Evolutionary conservation across 2,329 filamentous ascomycete genomes (phyloP), one percentile per base, ranked within the genome.

Genomic region (Pseudopithomyces chartarum): DNA sequence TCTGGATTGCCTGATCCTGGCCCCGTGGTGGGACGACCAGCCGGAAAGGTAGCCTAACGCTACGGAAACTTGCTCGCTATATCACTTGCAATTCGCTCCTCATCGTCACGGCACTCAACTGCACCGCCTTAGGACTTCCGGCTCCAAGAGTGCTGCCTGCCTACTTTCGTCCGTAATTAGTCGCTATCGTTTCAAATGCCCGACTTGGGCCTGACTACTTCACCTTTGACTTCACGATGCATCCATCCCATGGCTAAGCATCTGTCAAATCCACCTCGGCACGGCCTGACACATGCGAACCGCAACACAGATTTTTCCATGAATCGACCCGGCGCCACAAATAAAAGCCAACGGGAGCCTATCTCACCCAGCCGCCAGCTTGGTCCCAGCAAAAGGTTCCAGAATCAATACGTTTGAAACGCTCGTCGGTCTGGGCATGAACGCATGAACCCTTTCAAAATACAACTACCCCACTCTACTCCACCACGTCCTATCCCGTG

Each of bases 381-480:
- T 17, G 26, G 26, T 23, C 38, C 17, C 2, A 43, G 11, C 26
- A 22, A 34, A 44, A 36, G 29, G 15, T 29, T 19, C 19, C 26
- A 8, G 6, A 52, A 19, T 20, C 39, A 44, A 52, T 52, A 44
- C 49, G 12, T 43, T 10, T 52, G 49, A 52, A 52, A 52, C 49
- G 22, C 20, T 39, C 49, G 48, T 39, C 15, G 19, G 17, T 39
- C 46, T 49, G 7, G 47, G 47, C 47, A 32, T 32, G 47, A 50
- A 50, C 47, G 34, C 47, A 50, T 50, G 47, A 50, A 50, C 47
- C 46, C 47, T 22, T 32, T 50, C 34, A 22, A 26, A 50, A 34
- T 17, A 23, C 20, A 10, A 22, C 47, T 34, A 50, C 47, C n/a
- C 19, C 11, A 12, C 19, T 23, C 32, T 13, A 23, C 29, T n/a